Percentiles rank a stretch among this genome's conserved stretches.
Evolutionary conservation across 2,329 filamentous ascomycete genomes (phyloP).

Genomic region (Endothia cerciana): DNA sequence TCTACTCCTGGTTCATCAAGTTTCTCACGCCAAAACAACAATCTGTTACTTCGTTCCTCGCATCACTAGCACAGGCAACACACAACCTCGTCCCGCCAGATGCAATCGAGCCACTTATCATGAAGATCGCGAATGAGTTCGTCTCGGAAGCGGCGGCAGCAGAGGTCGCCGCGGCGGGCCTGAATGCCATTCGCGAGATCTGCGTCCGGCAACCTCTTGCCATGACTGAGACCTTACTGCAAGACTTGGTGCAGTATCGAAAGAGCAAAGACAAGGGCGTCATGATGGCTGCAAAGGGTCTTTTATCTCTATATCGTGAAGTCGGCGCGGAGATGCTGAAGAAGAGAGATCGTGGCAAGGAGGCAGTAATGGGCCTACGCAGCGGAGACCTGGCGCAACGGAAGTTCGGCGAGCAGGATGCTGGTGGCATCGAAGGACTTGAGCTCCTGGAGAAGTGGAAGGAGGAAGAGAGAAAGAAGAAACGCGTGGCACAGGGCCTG

Average conservation of each 20-base stretch:
- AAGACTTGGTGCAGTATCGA: slow-evolving; percentile 93
- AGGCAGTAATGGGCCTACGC: slow-evolving; percentile 79
- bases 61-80: slow-evolving; percentile 87
- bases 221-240: slow-evolving; percentile 93
- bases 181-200: slow-evolving; percentile 94
- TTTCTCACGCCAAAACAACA: slow-evolving; percentile 86
- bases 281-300: slow-evolving; percentile 96
- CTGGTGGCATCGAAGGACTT: slow-evolving; percentile 85
- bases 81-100: slow-evolving; percentile 93
- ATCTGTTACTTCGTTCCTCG: slow-evolving; percentile 89
- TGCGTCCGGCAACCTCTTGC: slow-evolving; percentile 92
- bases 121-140: slow-evolving; percentile 98
- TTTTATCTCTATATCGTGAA: slow-evolving; percentile 88
- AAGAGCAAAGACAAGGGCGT: slow-evolving; percentile 98
- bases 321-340: slow-evolving; percentile 86
- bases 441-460: slow-evolving; percentile 94
- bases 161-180: slow-evolving; percentile 87
- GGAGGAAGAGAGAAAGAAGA: slow-evolving; percentile 80
- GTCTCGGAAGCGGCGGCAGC: slow-evolving; percentile 91
- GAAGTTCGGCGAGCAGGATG: slow-evolving; percentile 80
- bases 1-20: slow-evolving; percentile 97
- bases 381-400: slow-evolving; percentile 75
- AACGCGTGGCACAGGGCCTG: slow-evolving; percentile 69
- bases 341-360: slow-evolving; percentile 89
- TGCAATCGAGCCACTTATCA: slow-evolving; percentile 83